Conservation (phyloP, 345 rosid genomes). For the Clarkia xantiana region DNA sequence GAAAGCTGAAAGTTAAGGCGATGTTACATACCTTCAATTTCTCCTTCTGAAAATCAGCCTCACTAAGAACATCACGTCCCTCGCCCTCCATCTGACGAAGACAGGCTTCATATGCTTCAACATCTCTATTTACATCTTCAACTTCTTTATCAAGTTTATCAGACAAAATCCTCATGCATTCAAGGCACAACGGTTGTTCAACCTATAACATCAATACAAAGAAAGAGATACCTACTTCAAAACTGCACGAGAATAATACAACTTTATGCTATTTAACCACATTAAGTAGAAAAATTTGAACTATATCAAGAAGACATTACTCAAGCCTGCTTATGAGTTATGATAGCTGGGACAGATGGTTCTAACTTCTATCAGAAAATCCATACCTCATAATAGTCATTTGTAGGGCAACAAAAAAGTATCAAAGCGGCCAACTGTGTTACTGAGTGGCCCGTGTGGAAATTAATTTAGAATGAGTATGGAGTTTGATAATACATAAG, state of each 20-base stretch:
- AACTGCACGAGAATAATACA: neutral
- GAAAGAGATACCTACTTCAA: neutral
- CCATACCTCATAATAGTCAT: too few species aligned
- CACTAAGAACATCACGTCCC: constrained; percentile 62
- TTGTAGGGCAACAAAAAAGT: too few species aligned
- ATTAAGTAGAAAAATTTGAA: too few species aligned
- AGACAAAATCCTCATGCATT: constrained; percentile 89
- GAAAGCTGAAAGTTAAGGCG: too few species aligned
- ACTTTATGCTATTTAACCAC: neutral
- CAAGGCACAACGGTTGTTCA: constrained; percentile 93
- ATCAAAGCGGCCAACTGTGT: too few species aligned
- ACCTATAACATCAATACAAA: constrained; percentile 31
- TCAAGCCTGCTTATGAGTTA: too few species aligned
- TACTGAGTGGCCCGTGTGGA: too few species aligned
- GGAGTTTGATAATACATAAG: too few species aligned
- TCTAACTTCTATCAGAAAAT: too few species aligned
- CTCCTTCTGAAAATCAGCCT: constrained; percentile 80
- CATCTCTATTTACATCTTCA: constrained; percentile 82
- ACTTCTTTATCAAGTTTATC: constrained; percentile 92
- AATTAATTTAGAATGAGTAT: too few species aligned
- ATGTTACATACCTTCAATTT: constrained; percentile 51
- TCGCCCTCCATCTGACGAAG: constrained; percentile 64
- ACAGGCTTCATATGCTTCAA: constrained; percentile 82
- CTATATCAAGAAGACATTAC: too few species aligned
- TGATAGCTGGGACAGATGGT: too few species aligned